Conservation (phyloP, 2,329 filamentous ascomycete species). For the Thelonectria rubi region DNA sequence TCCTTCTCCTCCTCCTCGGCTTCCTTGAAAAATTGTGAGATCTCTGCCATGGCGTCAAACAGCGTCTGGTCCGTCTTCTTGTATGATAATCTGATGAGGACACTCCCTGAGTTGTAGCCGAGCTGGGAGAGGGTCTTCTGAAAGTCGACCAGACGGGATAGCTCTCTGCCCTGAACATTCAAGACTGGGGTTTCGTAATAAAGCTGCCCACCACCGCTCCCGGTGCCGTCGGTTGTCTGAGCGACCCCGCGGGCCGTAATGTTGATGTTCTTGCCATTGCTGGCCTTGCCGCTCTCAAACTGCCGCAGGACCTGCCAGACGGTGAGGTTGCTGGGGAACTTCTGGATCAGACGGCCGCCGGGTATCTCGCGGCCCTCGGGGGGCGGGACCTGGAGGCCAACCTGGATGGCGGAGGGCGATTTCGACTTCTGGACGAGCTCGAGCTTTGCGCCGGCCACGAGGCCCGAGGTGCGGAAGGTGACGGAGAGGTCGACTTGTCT, state of each 20-base stretch:
- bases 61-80: conserved; percentile 79
- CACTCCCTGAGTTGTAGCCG: conserved; percentile 85
- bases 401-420: conserved; percentile 83
- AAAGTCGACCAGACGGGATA: conserved; percentile 80
- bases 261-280: conserved; percentile 71
- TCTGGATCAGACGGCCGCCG: conserved; percentile 77
- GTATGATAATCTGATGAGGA: conserved; percentile 81
- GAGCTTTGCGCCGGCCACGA: conserved; percentile 86
- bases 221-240: conserved; percentile 61
- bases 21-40: conserved; percentile 76
- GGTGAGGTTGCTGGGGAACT: conserved; percentile 87
- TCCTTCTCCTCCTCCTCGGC: conserved; percentile 44
- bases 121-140: conserved; percentile 90
- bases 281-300: conserved; percentile 82
- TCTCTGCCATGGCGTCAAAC: conserved; percentile 85
- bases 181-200: conserved; percentile 89
- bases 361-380: conserved; percentile 71
- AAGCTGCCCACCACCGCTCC: conserved; percentile 74
- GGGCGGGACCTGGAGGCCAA: conserved; percentile 86
- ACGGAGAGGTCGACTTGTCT: conserved; percentile 87
- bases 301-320: conserved; percentile 91
- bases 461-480: conserved; percentile 82
- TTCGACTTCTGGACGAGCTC: conserved; percentile 89
- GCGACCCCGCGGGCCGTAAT: conserved; percentile 86
- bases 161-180: conserved; percentile 82